Evolutionary conservation across 1,139 yeast genomes (phyloP), one percentile per base, ranked within the genome.

Genomic region (Debaryomyces sp.): DNA sequence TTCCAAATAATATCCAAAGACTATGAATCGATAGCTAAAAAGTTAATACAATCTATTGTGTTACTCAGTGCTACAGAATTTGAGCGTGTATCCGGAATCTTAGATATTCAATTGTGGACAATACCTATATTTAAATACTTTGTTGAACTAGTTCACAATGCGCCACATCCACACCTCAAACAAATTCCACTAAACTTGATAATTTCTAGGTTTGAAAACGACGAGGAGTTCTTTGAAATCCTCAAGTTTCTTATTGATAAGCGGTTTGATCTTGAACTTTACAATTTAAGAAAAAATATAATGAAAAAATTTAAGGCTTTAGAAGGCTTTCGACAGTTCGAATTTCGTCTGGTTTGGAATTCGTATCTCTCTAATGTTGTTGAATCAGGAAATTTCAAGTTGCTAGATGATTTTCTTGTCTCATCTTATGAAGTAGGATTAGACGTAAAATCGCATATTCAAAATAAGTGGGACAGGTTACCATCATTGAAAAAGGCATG

Each of bases 1-100:
- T 71, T 73, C 44, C 60, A 56, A 37, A 39, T 50, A 5, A 47
- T 66, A 6, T 50, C 57, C 5, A 44, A 45, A 4, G 65, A 63
- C 24, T 73, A 59, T 49, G 68, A 62, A 33, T 43, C 54, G 0
- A 62, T 71, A 44, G 71, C 69, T 7, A 75, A 73, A 47, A 61
- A 55, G 37, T 53, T 73, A 3, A 61, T 75, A 13, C 78, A 73
- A 52, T 60, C 67, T 15, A 57, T 74, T 18, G 76, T 74, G 9
- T 48, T 66, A 36, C 48, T 63, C 41, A 33, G 58, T 18, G 54
- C 62, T 3, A 68, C 62, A 2, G 71, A 65, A n/a, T 64, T 71
- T 44, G 63, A 59, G 12, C 51, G 49, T 6, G 48, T 62, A 10
- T 54, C 70, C 18, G 50, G 50, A 1, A 29, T 49, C 21, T 52